Percentiles rank a stretch among this genome's conserved stretches.
These are phyloP conservation scores for Zygnema circumcarinatum DNA, from an alignment of 139 green algal genomes.

Conservation along the genomic window DNA sequence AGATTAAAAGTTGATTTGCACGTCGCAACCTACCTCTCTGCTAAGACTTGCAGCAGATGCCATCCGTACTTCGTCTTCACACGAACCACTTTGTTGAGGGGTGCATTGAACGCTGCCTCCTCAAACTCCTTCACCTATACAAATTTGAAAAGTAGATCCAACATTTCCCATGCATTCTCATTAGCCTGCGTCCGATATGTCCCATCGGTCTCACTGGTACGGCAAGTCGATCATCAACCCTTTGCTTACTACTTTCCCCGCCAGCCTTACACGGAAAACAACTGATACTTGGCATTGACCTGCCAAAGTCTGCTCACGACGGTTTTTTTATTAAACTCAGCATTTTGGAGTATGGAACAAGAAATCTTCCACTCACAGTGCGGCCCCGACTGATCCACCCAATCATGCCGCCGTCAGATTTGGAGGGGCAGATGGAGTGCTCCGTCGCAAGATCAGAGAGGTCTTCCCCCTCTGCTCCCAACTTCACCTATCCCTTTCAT, in stretches of 20 bases:
- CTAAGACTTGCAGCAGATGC: slow-evolving; percentile 58
- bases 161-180: too few relatives aligned
- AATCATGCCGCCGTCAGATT: slow-evolving; percentile 44
- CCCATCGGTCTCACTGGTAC: too few relatives aligned
- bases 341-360: too few relatives aligned
- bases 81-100: slow-evolving; percentile 33
- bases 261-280: too few relatives aligned
- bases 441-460: slow-evolving; percentile 46
- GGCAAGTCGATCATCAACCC: too few relatives aligned
- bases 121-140: slow-evolving; percentile 55
- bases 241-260: too few relatives aligned
- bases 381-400: slow-evolving; percentile 50
- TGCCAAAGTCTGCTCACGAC: too few relatives aligned
- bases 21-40: slow-evolving; percentile 29
- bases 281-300: too few relatives aligned
- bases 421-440: slow-evolving; percentile 56
- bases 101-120: slow-evolving; percentile 45
- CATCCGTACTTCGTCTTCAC: slow-evolving; percentile 60
- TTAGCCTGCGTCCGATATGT: too few relatives aligned
- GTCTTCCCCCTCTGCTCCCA: slow-evolving; percentile 37
- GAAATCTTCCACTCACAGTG: slow-evolving; percentile 54
- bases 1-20: not conserved
- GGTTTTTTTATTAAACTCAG: too few relatives aligned
- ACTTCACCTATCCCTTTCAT: not conserved
- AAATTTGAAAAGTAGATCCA: too few relatives aligned